Percentiles rank a stretch among this genome's conserved stretches.
Evolutionary conservation across 139 green algal genomes (phyloP).

Genomic region (Nannochloris sp.): DNA sequence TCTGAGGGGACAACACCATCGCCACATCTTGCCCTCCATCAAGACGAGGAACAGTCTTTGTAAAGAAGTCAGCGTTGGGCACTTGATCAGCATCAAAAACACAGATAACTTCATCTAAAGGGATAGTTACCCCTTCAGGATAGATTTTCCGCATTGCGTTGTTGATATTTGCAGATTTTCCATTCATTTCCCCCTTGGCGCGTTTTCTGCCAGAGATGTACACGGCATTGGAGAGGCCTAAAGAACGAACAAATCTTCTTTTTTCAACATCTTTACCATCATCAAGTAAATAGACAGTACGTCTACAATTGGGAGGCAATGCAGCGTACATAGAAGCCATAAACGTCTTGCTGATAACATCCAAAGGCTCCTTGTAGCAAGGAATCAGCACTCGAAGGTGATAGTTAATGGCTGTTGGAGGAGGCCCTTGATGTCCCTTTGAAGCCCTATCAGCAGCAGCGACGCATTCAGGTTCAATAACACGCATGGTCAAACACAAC

Average conservation of each 20-base stretch:
- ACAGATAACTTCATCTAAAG: slow-evolving; percentile 54
- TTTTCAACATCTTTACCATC: slow-evolving; percentile 47
- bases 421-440: slow-evolving; percentile 3
- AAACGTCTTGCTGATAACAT: slow-evolving; percentile 45
- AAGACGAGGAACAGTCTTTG: slow-evolving; percentile 56
- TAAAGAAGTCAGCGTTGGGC: slow-evolving; percentile 65
- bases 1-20: slow-evolving; percentile 52
- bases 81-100: slow-evolving; percentile 75
- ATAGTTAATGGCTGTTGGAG: slow-evolving; percentile 30
- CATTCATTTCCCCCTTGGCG: slow-evolving; percentile 60
- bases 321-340: slow-evolving; percentile 33
- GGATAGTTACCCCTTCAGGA: slow-evolving; percentile 36
- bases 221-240: slow-evolving; percentile 30
- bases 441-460: neutral
- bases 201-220: slow-evolving; percentile 66
- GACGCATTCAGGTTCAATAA: slow-evolving; percentile 2
- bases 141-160: slow-evolving; percentile 51
- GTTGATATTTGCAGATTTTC: slow-evolving; percentile 80
- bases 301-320: slow-evolving; percentile 32
- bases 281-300: slow-evolving; percentile 54
- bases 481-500: slow-evolving; percentile 25
- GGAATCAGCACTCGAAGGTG: slow-evolving; percentile 50
- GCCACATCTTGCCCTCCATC: slow-evolving; percentile 48
- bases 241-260: slow-evolving; percentile 30
- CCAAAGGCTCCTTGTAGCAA: slow-evolving; percentile 55